phyloP scores from a whole-genome alignment of 2,329 filamentous ascomycete species.

The Paecilomyces niveus region DNA sequence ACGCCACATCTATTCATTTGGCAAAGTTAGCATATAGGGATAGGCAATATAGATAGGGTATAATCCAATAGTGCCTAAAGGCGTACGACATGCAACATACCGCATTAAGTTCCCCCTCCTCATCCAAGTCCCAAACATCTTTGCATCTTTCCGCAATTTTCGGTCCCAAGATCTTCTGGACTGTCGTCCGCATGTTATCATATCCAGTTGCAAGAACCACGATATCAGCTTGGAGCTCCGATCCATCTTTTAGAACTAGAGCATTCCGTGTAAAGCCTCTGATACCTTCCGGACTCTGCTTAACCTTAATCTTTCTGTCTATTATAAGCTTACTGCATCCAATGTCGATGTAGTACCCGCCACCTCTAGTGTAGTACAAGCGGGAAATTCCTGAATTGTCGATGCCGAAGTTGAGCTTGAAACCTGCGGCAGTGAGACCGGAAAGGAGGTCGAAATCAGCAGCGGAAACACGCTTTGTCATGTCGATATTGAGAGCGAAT shows the following conservation, averaged over 20 bases:
- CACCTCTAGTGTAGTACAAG: constrained; percentile 43
- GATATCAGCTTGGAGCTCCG: constrained; percentile 53
- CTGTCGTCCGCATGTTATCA: constrained; percentile 60
- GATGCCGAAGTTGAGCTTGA: constrained; percentile 34
- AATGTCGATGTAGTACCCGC: constrained; percentile 56
- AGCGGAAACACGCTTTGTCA: constrained; percentile 34
- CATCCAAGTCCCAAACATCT: constrained; percentile 56
- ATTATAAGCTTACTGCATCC: constrained; percentile 48
- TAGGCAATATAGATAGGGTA: background rate
- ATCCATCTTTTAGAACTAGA: constrained; percentile 48
- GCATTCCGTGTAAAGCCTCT: constrained; percentile 41
- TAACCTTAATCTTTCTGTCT: constrained; percentile 55
- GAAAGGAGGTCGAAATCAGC: constrained; percentile 39
- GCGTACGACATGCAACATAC: constrained; percentile 12
- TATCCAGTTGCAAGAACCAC: constrained; percentile 60
- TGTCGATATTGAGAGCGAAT: constrained; percentile 37
- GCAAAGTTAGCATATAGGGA: background rate
- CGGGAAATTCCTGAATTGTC: constrained; percentile 36
- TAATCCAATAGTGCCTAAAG: background rate
- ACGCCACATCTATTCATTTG: constrained; percentile 39
- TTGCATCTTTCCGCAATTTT: constrained; percentile 51
- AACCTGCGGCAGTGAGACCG: constrained; percentile 41
- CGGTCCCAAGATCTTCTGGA: constrained; percentile 56
- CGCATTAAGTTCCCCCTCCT: constrained; percentile 47
- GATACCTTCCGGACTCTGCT: constrained; percentile 50